Base-by-base conservation (phyloP, 192 early-diverging fungal species). In the Dispira parvispora region DNA sequence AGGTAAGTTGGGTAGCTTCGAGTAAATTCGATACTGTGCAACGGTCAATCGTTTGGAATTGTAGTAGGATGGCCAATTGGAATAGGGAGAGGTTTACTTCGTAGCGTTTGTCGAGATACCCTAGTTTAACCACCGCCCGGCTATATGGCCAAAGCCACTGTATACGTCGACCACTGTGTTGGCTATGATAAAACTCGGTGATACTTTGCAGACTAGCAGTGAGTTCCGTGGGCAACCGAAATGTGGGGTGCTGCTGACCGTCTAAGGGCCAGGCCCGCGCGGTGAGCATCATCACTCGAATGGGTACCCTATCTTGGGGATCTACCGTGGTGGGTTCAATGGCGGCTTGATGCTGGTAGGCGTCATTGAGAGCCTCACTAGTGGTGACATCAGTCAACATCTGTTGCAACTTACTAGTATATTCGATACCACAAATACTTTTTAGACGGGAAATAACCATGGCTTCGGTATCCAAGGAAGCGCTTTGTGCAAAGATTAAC, bases 331-430 rank as follows among this genome's bases (percentile, higher is more conserved):
- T 67, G 5, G 21, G 2, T 43, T 16, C 14, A 38, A 6, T 38
- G 57, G 57, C 26, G 14, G 14, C 14, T 67, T 60, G 12, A 84
- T 83, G 71, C 76, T 86, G 77, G 95, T 50, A 96, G 47, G 78
- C 76, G 49, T 87, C 83, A 46, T 90, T 88, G 64, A 96, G 74
- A 44, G 94, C 92, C 69, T 88, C 89, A 69, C 92, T 92, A 18
- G 95, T 67, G 18, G 81, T 81, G 69, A 99, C 88, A 67, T 99
- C 96, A n/a, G 80, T 85, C 68, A 99, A 96, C 96, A 99, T 97
- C 50, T 88, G 84, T 71, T 91, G 82, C 52, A 99, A 79, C 66
- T 94, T 94, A 61, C 79, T 82, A 0, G 91, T 99, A 69, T 95
- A 95, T 72, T 99, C 96, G 45, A 88, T 83, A 14, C 96, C 94